Base-by-base conservation (phyloP, 2,329 filamentous ascomycete genomes). In the Fusarium sulawesiense region DNA sequence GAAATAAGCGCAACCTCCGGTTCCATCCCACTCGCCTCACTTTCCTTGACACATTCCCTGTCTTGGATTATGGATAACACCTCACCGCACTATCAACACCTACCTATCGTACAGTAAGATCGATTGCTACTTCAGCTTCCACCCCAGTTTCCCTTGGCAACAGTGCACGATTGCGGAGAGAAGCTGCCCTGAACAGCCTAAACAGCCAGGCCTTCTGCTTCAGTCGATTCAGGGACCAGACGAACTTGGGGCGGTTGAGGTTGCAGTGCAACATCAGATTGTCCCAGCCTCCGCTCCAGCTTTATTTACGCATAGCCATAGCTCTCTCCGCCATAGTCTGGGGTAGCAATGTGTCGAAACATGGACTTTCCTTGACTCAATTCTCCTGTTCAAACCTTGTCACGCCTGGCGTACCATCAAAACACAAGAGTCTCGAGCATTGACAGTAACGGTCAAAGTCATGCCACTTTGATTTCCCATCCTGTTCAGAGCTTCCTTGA, bases 81-180 rank as follows among this genome's bases (percentile, higher is more conserved):
- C 40, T 50, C 45, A 56, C 53, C 62, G 34, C 46, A 51, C 58
- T 41, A 49, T 53, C 58, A 64, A 45, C 44, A 56, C 41, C 37
- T 37, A 11, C 32, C 32, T 18, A 34, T 18, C 16, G 9, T 37
- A 37, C 32, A 37, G 32, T 37, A 18, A 18, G 32, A 37, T 37
- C 32, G 32, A 37, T 37, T 37, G 47, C 56, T 57, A 27, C 25
- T 23, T 23, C 21, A 23, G 21, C 9, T 53, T 66, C 47, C 58
- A 57, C 58, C 54, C 67, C 58, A 66, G 37, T 59, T 53, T 58
- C 29, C 49, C 68, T 71, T 69, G 55, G 68, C 56, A 44, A 68
- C 47, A 68, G 60, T 63, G 61, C 67, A 67, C 62, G 56, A 61
- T 66, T 72, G 64, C 46, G 60, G 68, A 68, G 65, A 57, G 40